Conservation (phyloP, 164 flowering plant species). For the Nymphaea colorata region DNA sequence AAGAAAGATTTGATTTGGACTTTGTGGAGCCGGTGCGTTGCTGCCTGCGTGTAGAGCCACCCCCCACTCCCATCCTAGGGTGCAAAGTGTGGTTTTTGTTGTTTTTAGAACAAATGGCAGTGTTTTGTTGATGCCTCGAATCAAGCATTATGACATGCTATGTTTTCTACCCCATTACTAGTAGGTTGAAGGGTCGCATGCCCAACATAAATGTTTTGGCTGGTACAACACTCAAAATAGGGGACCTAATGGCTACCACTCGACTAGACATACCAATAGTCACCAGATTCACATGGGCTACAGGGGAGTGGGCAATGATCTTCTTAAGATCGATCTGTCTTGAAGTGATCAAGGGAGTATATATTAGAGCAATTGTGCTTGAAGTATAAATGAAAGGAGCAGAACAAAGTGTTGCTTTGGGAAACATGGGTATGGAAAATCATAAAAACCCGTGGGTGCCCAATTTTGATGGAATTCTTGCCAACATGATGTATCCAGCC, state of each 20-base stretch:
- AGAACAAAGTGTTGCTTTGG: constrained; percentile 10
- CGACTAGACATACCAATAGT: constrained; percentile 8
- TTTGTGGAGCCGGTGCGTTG: too few species aligned
- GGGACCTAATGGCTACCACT: constrained; percentile 4
- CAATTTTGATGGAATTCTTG: constrained; percentile 3
- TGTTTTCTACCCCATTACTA: constrained; percentile 5
- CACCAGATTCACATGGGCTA: constrained; percentile 8
- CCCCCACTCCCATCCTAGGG: too few species aligned
- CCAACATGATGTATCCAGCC: neutral
- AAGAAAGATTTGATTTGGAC: too few species aligned
- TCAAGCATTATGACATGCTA: neutral
- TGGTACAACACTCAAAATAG: constrained; percentile 8
- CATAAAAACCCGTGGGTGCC: constrained; percentile 7
- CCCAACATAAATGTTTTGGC: constrained; percentile 4
- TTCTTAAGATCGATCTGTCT: constrained; percentile 2
- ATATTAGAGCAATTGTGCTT: constrained; percentile 3
- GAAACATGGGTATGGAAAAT: constrained; percentile 11
- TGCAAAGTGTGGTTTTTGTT: neutral
- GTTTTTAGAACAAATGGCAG: neutral
- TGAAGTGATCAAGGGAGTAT: constrained; percentile 6
- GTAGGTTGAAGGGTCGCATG: too few species aligned
- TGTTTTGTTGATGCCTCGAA: neutral
- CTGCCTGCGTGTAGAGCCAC: too few species aligned
- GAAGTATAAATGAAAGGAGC: constrained; percentile 6
- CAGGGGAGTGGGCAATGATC: constrained; percentile 5